phyloP scores from a whole-genome alignment of 164 flowering plant genomes.

The Cinnamomum micranthum region DNA sequence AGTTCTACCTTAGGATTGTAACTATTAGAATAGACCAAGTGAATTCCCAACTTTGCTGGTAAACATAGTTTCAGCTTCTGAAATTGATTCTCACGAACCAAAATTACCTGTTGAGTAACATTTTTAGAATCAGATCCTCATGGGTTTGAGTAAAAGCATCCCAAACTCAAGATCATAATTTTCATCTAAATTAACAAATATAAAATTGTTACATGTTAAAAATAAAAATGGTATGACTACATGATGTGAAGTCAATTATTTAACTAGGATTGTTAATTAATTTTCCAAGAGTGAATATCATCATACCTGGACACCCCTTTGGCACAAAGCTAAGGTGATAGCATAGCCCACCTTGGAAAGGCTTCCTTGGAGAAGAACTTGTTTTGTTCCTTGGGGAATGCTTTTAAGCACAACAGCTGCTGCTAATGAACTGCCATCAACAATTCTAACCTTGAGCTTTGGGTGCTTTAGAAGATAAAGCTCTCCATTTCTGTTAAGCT shows the following conservation, averaged over 20 bases:
- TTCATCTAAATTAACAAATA: neutral
- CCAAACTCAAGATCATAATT: neutral
- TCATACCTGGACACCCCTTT: slow-evolving; percentile 42
- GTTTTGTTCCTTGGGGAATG: slow-evolving; percentile 51
- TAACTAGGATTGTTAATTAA: too few species aligned
- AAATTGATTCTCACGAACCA: slow-evolving; percentile 5
- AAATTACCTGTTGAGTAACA: slow-evolving; percentile 14
- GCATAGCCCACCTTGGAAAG: slow-evolving; percentile 42
- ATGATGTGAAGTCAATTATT: too few species aligned
- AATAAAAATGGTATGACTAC: too few species aligned
- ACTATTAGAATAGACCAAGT: slow-evolving; percentile 14
- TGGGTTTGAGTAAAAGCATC: neutral
- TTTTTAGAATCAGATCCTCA: neutral
- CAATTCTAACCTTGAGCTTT: slow-evolving; percentile 47
- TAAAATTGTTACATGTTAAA: neutral
- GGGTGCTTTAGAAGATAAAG: slow-evolving; percentile 46
- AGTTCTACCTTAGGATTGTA: slow-evolving; percentile 16
- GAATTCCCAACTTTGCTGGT: slow-evolving; percentile 4
- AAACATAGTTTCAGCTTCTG: slow-evolving; percentile 17
- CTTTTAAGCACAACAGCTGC: slow-evolving; percentile 48
- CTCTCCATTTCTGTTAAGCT: slow-evolving; percentile 59
- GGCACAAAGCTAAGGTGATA: slow-evolving; percentile 36
- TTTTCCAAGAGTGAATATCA: neutral
- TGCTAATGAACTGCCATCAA: slow-evolving; percentile 58
- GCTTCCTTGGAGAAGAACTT: slow-evolving; percentile 48